phyloP scores from a whole-genome alignment of 495 filamentous ascomycete species.

The Staphylotrichum tortipilum region DNA sequence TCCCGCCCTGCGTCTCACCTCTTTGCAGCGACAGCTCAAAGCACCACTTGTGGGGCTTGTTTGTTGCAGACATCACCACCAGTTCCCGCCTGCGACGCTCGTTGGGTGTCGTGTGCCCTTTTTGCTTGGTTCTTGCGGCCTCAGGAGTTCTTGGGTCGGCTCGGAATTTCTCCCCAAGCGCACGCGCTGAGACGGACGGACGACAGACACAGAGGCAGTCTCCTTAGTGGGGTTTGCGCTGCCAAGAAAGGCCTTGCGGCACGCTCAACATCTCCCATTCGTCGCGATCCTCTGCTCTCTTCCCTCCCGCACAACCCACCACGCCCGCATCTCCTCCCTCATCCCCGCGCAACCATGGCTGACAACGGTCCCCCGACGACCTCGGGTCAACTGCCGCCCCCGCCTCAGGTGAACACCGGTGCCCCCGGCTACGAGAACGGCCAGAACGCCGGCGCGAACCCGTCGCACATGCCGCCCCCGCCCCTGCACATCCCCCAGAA shows the following conservation, averaged over 20 bases:
- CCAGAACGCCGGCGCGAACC: constrained; percentile 59
- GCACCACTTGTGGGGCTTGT: background rate
- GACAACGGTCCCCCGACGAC: constrained; percentile 51
- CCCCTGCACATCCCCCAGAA: constrained; percentile 94
- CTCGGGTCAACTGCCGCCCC: constrained; percentile 53
- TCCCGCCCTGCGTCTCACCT: background rate
- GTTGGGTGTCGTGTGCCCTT: background rate
- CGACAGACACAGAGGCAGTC: constrained; percentile 2
- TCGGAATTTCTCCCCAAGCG: background rate
- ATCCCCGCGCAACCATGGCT: constrained; percentile 47
- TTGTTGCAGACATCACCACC: background rate
- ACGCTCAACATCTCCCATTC: constrained; percentile 7
- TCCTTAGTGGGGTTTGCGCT: constrained; percentile 14
- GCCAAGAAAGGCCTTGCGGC: constrained; percentile 13
- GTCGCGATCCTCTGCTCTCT: constrained; percentile 6
- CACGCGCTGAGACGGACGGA: background rate
- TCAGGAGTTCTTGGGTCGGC: background rate
- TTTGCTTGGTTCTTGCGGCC: background rate
- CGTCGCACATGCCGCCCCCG: constrained; percentile 86
- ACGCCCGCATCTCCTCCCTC: no score
- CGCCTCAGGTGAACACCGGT: constrained; percentile 57
- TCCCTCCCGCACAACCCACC: background rate
- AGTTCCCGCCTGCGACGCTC: background rate
- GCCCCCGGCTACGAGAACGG: constrained; percentile 63
- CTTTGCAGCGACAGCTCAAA: background rate